These are phyloP conservation scores for Hippophae gyantsensis DNA, from an alignment of 306 rosid genomes.

Conservation along the genomic window DNA sequence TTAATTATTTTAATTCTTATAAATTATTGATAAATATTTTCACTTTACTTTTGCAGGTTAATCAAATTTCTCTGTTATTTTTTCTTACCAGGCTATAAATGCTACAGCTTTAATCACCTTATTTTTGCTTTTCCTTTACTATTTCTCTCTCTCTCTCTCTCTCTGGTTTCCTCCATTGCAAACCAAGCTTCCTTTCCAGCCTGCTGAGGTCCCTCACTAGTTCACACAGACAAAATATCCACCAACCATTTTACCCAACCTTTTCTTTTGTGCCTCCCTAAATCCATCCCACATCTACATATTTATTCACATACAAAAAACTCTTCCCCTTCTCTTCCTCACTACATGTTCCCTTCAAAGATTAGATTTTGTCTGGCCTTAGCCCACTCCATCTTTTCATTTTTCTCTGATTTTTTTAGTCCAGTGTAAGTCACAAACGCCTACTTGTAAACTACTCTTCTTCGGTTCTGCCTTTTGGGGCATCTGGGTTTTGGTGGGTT, in stretches of 20 bases:
- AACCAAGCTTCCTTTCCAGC: conserved; percentile 72
- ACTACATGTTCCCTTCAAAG: conserved; percentile 29
- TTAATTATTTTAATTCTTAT: no score
- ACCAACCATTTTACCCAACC: conserved; percentile 54
- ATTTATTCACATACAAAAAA: background rate
- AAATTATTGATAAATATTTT: background rate
- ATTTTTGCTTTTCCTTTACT: conserved; percentile 55
- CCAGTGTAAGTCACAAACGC: conserved; percentile 38
- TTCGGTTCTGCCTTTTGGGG: conserved; percentile 24
- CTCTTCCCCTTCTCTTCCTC: conserved; percentile 11
- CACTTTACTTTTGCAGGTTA: conserved; percentile 11
- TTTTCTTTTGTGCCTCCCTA: conserved; percentile 29
- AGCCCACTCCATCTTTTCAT: conserved; percentile 6
- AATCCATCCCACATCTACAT: conserved; percentile 14
- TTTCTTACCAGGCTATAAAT: conserved; percentile 36
- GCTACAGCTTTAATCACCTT: conserved; percentile 29
- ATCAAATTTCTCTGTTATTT: conserved; percentile 7
- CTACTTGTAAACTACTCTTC: conserved; percentile 35
- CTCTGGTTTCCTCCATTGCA: conserved; percentile 64
- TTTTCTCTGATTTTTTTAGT: conserved; percentile 26
- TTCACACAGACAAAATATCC: conserved; percentile 32
- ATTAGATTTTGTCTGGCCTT: conserved; percentile 52
- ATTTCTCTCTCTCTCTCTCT: conserved; percentile 44
- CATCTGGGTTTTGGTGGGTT: conserved; percentile 56
- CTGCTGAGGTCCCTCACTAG: conserved; percentile 40